phyloP scores from a whole-genome alignment of 2,329 filamentous ascomycete species.

The Cordyceps fumosorosea region DNA sequence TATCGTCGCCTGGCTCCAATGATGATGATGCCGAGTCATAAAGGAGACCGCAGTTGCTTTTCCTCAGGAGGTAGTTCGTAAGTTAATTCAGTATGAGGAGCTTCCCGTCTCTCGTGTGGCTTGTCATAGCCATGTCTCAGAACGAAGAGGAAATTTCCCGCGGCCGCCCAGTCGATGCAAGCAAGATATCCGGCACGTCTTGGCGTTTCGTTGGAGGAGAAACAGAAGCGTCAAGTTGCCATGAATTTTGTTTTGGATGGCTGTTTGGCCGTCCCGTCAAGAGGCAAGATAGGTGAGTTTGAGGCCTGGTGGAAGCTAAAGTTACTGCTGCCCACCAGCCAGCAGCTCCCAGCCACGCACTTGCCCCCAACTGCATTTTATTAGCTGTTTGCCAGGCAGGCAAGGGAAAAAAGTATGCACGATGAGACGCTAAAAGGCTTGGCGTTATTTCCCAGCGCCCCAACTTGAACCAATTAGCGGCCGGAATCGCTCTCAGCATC shows the following conservation, averaged over 20 bases:
- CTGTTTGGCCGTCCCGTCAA: background rate
- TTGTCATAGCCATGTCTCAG: background rate
- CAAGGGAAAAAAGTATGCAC: background rate
- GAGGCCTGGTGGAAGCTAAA: too few species aligned
- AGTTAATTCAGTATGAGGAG: background rate
- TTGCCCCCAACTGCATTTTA: background rate
- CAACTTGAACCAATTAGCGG: background rate
- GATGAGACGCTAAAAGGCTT: slow-evolving; percentile 9
- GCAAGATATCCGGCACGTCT: background rate
- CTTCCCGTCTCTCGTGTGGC: background rate
- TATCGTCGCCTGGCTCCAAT: too few species aligned
- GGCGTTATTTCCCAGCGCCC: slow-evolving; percentile 11
- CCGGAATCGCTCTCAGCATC: background rate
- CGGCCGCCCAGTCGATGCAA: background rate
- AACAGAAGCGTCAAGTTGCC: background rate
- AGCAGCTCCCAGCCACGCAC: background rate
- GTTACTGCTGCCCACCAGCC: background rate
- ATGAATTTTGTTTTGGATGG: background rate
- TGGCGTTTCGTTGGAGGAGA: background rate
- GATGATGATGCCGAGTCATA: too few species aligned
- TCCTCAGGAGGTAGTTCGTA: too few species aligned
- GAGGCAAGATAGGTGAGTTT: too few species aligned
- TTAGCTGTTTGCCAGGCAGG: background rate
- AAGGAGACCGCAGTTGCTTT: too few species aligned
- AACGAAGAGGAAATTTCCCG: background rate